Evolutionary conservation across 768 basidiomycete genomes (phyloP).

Genomic region (Leccinum fibrillosum): DNA sequence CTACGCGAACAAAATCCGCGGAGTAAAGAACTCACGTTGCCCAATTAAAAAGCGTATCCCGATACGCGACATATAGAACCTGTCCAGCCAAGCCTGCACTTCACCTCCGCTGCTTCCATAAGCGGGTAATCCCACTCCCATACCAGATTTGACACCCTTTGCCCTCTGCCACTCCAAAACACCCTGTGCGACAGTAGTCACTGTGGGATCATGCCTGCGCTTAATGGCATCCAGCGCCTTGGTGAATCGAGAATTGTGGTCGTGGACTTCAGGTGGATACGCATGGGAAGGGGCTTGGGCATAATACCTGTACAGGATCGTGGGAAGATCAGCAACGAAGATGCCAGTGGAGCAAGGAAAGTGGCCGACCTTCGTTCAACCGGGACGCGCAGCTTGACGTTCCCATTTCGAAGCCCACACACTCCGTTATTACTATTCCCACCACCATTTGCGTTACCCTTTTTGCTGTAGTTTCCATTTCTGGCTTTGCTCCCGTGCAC

Average conservation of each 20-base stretch:
- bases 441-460: slow-evolving; percentile 22
- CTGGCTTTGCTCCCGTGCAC: slow-evolving; percentile 9
- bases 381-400: slow-evolving; percentile 14
- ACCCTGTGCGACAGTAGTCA: slow-evolving; percentile 94
- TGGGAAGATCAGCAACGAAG: slow-evolving; percentile 4
- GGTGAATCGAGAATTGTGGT: slow-evolving; percentile 91
- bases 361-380: slow-evolving; percentile 12
- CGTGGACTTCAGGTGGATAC: slow-evolving; percentile 91
- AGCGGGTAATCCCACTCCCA: slow-evolving; percentile 20
- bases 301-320: slow-evolving; percentile 62
- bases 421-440: slow-evolving; percentile 10
- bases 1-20: not conserved
- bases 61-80: slow-evolving; percentile 95
- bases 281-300: slow-evolving; percentile 63
- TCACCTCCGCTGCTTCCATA: slow-evolving; percentile 74
- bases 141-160: slow-evolving; percentile 26
- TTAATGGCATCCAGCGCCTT: slow-evolving; percentile 86
- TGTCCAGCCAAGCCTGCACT: slow-evolving; percentile 94
- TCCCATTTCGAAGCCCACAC: slow-evolving; percentile 16
- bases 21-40: slow-evolving; percentile 60
- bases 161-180: slow-evolving; percentile 92
- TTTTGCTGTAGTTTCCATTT: slow-evolving; percentile 9
- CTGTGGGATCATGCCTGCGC: slow-evolving; percentile 92
- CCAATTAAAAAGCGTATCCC: slow-evolving; percentile 96
- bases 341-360: not conserved